phyloP scores from a whole-genome alignment of 768 basidiomycete genomes.

The Leccinellum luteum region DNA sequence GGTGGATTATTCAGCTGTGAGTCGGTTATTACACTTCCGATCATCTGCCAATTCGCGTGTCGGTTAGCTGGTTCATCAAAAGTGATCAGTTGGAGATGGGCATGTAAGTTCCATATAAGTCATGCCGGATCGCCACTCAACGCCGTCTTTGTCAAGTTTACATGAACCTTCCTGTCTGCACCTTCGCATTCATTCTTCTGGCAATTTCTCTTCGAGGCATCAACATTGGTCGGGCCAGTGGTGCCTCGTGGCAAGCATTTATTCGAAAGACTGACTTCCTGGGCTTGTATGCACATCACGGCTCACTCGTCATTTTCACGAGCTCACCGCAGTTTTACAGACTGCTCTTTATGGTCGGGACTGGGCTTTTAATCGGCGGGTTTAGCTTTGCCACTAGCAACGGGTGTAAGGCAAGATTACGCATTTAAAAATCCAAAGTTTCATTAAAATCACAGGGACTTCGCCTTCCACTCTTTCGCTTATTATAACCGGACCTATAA shows the following conservation, averaged over 20 bases:
- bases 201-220: constrained; percentile 59
- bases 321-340: constrained; percentile 38
- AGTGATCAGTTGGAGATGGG: constrained; percentile 74
- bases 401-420: constrained; percentile 54
- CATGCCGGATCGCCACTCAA: constrained; percentile 16
- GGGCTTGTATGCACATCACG: constrained; percentile 58
- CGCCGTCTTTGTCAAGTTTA: constrained; percentile 51
- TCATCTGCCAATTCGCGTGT: constrained; percentile 19
- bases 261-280: constrained; percentile 66
- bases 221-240: constrained; percentile 40
- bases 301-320: constrained; percentile 12
- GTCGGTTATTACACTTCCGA: constrained; percentile 23
- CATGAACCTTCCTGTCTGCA: constrained; percentile 76
- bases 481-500: constrained; percentile 51
- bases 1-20: constrained; percentile 79
- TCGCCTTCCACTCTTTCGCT: constrained; percentile 58
- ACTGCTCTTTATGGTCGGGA: constrained; percentile 70
- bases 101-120: constrained; percentile 53
- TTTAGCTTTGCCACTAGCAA: constrained; percentile 70
- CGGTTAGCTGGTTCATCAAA: constrained; percentile 29
- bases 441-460: constrained; percentile 49
- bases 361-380: constrained; percentile 71
- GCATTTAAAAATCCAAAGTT: constrained; percentile 1
- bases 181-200: constrained; percentile 56
- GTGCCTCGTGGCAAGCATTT: constrained; percentile 58